Evolutionary conservation across 106 monocot genomes (phyloP).

Genomic region (Apostasia shenzhenica): DNA sequence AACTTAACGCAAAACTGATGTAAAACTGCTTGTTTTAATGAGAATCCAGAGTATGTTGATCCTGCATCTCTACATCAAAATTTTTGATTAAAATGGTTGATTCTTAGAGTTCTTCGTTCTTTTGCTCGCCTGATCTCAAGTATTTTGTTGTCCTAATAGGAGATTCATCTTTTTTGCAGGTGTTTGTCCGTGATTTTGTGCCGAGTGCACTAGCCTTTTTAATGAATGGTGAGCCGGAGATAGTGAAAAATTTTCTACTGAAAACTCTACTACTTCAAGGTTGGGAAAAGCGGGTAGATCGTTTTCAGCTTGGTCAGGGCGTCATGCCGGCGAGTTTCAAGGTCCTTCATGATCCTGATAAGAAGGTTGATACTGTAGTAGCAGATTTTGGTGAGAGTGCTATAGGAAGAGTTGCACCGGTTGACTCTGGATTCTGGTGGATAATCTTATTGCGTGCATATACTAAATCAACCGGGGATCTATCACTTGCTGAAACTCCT

Average conservation of each 20-base stretch:
- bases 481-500: constrained; percentile 38
- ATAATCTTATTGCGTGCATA: constrained; percentile 46
- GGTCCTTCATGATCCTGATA: constrained; percentile 35
- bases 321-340: constrained; percentile 54
- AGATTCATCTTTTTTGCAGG: constrained; percentile 12
- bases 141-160: background rate
- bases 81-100: too few species aligned
- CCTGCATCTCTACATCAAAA: too few species aligned
- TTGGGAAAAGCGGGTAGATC: constrained; percentile 47
- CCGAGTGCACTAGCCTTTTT: constrained; percentile 51
- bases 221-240: constrained; percentile 49
- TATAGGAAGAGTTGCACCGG: constrained; percentile 51
- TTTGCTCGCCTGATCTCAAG: background rate
- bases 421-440: constrained; percentile 60
- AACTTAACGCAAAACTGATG: too few species aligned
- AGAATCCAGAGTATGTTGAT: too few species aligned
- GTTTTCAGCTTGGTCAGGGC: constrained; percentile 47
- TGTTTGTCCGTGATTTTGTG: constrained; percentile 56
- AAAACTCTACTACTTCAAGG: constrained; percentile 46
- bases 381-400: constrained; percentile 60
- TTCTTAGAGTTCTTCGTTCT: background rate
- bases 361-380: constrained; percentile 30
- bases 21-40: too few species aligned
- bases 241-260: constrained; percentile 48
- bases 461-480: constrained; percentile 47